Percentiles rank a stretch among this genome's conserved stretches.
These are phyloP conservation scores for Asterionellopsis glacialis DNA, from an alignment of 108 stramenopile species.

Conservation along the genomic window DNA sequence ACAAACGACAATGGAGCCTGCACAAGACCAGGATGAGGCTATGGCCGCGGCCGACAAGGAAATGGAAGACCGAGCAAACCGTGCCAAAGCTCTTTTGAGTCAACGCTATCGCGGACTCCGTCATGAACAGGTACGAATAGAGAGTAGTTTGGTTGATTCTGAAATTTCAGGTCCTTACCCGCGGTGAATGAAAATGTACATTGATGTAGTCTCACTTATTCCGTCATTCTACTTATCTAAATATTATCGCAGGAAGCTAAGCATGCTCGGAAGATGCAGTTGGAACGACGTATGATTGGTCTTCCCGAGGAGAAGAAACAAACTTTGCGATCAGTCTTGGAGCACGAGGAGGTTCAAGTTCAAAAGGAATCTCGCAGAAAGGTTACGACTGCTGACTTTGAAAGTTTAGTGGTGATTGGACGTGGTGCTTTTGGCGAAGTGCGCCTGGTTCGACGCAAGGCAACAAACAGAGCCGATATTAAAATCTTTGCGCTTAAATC, in stretches of 20 bases:
- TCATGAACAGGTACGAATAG: conserved; percentile 59
- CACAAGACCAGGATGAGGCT: conserved; percentile 40
- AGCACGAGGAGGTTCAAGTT: conserved; percentile 75
- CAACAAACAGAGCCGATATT: conserved; percentile 38
- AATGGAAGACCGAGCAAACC: conserved; percentile 85
- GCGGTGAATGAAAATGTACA: neutral
- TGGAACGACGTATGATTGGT: conserved; percentile 82
- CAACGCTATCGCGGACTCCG: conserved; percentile 76
- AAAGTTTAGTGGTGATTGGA: conserved; percentile 89
- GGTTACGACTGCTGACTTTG: conserved; percentile 86
- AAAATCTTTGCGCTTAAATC: conserved; percentile 95
- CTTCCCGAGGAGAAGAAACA: conserved; percentile 81
- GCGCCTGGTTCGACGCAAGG: conserved; percentile 81
- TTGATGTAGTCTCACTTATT: conserved; percentile 6
- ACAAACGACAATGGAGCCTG: neutral
- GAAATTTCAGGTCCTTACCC: neutral
- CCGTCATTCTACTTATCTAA: neutral
- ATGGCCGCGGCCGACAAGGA: conserved; percentile 88
- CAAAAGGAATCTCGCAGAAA: conserved; percentile 76
- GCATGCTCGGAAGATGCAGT: conserved; percentile 74
- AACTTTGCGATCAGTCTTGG: conserved; percentile 58
- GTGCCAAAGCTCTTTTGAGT: conserved; percentile 80
- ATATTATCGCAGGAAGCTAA: conserved; percentile 48
- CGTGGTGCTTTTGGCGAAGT: conserved; percentile 97
- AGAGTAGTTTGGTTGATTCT: conserved; percentile 1